Evolutionary conservation across 2,329 filamentous ascomycete genomes (phyloP), one percentile per base, ranked within the genome.

Genomic region (Colletotrichum sp.): DNA sequence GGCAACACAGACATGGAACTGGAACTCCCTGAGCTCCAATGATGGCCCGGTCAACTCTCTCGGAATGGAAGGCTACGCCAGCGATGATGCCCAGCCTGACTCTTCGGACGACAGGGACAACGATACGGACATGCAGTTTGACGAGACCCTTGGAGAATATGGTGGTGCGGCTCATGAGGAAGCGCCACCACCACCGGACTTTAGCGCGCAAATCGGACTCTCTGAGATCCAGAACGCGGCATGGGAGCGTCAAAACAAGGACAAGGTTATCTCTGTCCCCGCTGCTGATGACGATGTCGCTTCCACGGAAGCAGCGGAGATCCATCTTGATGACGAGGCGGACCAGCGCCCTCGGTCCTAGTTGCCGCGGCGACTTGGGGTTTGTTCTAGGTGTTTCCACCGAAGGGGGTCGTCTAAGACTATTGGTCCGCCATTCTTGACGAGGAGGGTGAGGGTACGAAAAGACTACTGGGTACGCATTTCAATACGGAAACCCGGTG

Each of bases 301-400:
- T 65, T 87, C 84, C 15, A 86, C 86, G 36, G 86, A 87, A 54
- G 87, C 87, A 8, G 81, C 87, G 9, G 87, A 89, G 78, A 89
- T 89, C 58, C 86, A 87, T 73, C 78, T 89, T 24, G 86, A 86
- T 54, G 85, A 85, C 61, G 83, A 85, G 18, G 24, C 47, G 68
- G 81, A 84, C 15, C 63, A 73, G n/a, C 73, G 67, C 7, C 67
- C 43, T 51, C 43, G 72, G 36, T 36, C 69, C 16, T 72, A 72
- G 64, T 43, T 34, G 36, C 31, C 57, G 43, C 43, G 43, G 43
- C 43, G 43, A 51, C 18, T 51, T 51, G 43, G 65, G 33, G 38
- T 51, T 34, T 51, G 61, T n/a, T 29, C 29, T 24, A 31, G 31
- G 27, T 47, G 31, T 51, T 51, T 64, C 36, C 34, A 27, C 27